A percentile compares a stretch with the other conserved stretches of the same genome.
These are phyloP conservation scores for Trametes hirsuta DNA, from an alignment of 1,284 basidiomycete species.

Conservation along the genomic window DNA sequence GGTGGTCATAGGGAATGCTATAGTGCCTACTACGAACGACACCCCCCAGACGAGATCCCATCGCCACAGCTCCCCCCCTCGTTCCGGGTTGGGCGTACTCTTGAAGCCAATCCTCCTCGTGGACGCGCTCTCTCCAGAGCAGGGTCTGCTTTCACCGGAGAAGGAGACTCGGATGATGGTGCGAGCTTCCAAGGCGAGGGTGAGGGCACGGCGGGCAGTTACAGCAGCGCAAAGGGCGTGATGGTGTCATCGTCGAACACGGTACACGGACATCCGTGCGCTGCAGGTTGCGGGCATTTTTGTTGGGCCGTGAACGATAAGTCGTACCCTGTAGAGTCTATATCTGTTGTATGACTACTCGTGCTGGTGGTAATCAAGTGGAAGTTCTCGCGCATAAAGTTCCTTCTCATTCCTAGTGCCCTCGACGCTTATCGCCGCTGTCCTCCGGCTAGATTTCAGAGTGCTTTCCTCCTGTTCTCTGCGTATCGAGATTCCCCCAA, in stretches of 20 bases:
- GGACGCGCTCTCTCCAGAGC: slow-evolving; percentile 25
- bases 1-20: slow-evolving; percentile 80
- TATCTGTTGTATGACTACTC: neutral
- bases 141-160: slow-evolving; percentile 13
- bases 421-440: no score
- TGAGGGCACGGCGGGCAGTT: slow-evolving; percentile 19
- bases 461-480: no score
- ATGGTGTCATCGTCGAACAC: slow-evolving; percentile 12
- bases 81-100: slow-evolving; percentile 7
- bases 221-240: slow-evolving; percentile 12
- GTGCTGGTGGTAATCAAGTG: no score
- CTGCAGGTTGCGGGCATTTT: slow-evolving; percentile 38
- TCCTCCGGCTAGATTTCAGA: no score
- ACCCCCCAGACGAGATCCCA: slow-evolving; percentile 46
- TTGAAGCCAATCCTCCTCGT: slow-evolving; percentile 10
- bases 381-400: no score
- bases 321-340: neutral
- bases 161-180: slow-evolving; percentile 25
- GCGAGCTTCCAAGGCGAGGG: slow-evolving; percentile 23
- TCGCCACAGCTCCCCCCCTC: slow-evolving; percentile 2
- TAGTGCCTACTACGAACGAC: slow-evolving; percentile 59
- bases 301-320: slow-evolving; percentile 27
- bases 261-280: slow-evolving; percentile 31
- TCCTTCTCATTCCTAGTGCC: no score
- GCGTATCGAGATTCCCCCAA: no score